phyloP scores from a whole-genome alignment of 2,329 filamentous ascomycete genomes.

The Aspergillus sp. region DNA sequence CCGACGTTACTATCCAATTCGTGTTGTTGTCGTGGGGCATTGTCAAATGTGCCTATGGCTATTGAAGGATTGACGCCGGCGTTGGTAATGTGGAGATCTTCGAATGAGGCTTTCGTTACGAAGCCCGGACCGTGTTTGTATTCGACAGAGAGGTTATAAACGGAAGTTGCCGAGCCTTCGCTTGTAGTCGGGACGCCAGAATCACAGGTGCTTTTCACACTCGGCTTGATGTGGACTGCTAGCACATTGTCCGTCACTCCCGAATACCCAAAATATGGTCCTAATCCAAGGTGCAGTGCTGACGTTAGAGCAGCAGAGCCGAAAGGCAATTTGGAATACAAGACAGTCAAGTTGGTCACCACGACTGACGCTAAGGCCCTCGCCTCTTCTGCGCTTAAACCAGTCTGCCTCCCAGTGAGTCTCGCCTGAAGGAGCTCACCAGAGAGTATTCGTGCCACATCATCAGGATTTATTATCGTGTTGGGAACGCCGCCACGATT shows the following conservation, averaged over 20 bases:
- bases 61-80: neutral
- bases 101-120: conserved; percentile 27
- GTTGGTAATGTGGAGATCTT: conserved; percentile 16
- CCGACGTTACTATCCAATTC: conserved; percentile 16
- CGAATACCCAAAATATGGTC: conserved; percentile 32
- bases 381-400: conserved; percentile 33
- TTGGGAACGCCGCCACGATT: conserved; percentile 11
- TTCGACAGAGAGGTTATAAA: conserved; percentile 28
- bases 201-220: conserved; percentile 1
- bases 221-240: conserved; percentile 25
- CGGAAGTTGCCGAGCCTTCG: conserved; percentile 9
- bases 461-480: conserved; percentile 26
- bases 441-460: conserved; percentile 33
- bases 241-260: conserved; percentile 25
- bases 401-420: conserved; percentile 26
- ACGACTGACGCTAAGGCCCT: conserved; percentile 30
- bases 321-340: conserved; percentile 28
- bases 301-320: conserved; percentile 26
- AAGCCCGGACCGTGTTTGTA: conserved; percentile 26
- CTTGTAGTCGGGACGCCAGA: conserved; percentile 8
- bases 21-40: conserved; percentile 6
- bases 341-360: conserved; percentile 29
- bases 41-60: conserved; percentile 7
- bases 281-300: conserved; percentile 38
- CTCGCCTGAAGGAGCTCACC: conserved; percentile 31